Base-by-base conservation (phyloP, 2,329 filamentous ascomycete genomes). In the Lecanicillium sp. region DNA sequence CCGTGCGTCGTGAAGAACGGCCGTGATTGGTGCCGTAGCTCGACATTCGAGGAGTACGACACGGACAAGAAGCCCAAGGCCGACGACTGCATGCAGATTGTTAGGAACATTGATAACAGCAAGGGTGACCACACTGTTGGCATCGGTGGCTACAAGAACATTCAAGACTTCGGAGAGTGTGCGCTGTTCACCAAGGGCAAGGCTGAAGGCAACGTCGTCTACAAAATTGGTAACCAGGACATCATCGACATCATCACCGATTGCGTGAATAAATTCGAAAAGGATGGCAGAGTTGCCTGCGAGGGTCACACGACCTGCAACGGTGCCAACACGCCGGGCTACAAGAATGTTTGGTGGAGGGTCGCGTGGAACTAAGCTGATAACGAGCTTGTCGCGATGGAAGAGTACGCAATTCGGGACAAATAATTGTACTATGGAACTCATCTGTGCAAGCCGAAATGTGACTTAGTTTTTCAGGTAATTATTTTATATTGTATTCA, bases 201-300 rank as follows among this genome's bases (percentile, higher is more conserved):
- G 7, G 14, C 37, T 10, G n/a, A 31, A 10, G 59, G 58, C 22
- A 54, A 55, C 36, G 42, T 53, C 18, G 22, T 52, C 18, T 62
- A 58, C 42, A 40, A 51, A 13, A 44, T 59, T 10, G 54, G 58
- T 37, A 56, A 50, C 13, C 56, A 62, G 49, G 58, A 64, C 39
- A 48, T 61, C 28, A 51, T 62, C 30, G 57, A 62, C 39, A 46
- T 61, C 30, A 58, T 63, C 41, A 52, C 46, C 28, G 47, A 57
- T 3, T 43, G 57, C 1, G 44, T 63, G 17, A 43, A 42, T 2
- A 39, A 44, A 32, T 64, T 54, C 47, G 55, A 53, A 5, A 42
- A 47, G 6, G 40, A 34, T 32, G 58, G 57, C 27, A 50, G 43
- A 44, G 47, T 64, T 6, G 59, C 56, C 11, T 52, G 57, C 35